These are phyloP conservation scores for Aeschynomene evenia DNA, from an alignment of 306 rosid species.

Conservation along the genomic window DNA sequence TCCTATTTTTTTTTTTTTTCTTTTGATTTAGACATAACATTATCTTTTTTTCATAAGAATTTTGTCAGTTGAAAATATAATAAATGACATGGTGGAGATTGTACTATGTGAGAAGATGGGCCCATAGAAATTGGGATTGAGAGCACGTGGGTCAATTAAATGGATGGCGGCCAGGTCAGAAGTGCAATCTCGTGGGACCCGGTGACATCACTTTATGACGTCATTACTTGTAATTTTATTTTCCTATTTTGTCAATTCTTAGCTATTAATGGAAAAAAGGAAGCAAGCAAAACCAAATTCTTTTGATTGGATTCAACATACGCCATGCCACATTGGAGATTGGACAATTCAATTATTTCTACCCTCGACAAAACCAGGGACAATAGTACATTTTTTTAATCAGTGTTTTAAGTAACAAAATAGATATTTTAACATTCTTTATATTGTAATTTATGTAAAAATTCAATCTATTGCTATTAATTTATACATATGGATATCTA, in stretches of 20 bases:
- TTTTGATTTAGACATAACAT: too few relatives aligned
- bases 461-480: too few relatives aligned
- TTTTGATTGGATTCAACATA: background rate
- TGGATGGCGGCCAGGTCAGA: conserved; percentile 62
- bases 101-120: background rate
- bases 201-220: conserved; percentile 30
- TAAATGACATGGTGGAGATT: conserved; percentile 12
- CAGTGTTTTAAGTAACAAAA: too few relatives aligned
- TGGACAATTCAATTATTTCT: background rate
- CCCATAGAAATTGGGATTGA: background rate
- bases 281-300: background rate
- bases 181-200: background rate
- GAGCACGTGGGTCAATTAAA: conserved; percentile 59
- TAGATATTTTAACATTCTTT: too few relatives aligned
- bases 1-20: too few relatives aligned
- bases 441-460: too few relatives aligned
- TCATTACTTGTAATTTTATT: background rate
- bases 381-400: background rate
- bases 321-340: background rate
- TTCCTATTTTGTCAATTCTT: background rate
- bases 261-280: background rate
- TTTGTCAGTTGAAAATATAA: background rate
- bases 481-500: too few relatives aligned
- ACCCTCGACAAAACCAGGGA: background rate
- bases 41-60: too few relatives aligned